Base-by-base conservation (phyloP, 441 rosid genomes). In the Monsonia emarginata region DNA sequence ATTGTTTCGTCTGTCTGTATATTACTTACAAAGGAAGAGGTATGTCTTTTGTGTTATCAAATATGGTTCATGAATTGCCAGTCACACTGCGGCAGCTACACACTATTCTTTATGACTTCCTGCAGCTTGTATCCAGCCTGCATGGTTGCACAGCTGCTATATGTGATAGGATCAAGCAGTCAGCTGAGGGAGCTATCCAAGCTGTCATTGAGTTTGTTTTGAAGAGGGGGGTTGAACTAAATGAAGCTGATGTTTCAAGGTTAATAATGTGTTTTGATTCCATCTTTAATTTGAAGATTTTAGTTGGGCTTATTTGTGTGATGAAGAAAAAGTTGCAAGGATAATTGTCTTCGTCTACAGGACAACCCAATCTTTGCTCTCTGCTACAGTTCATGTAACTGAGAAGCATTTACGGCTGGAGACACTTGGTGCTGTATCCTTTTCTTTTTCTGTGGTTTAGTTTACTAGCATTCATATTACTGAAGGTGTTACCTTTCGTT, bases 161-260 rank as follows among this genome's bases (percentile, higher is more conserved):
- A 76, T 89, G 99, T 69, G 97, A 95, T 78, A 86, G 79, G 82
- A 74, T 86, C 77, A 91, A 83, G 79, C 97, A 83, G 73, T 87
- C 99, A 57, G 96, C 98, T 66, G 99, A 95, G 84, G 99, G 99
- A 72, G 85, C 95, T 66, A 88, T 89, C 66, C 95, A 88, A 83
- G 97, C 99, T 42, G 90, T 95, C 77, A 80, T 79, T 77, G 98
- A 95, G 79, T 91, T 95, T 77, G 93, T 89, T 46, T 77, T 84
- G 34, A 88, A 81, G 77, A 84, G 98, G 73, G 97, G 97, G 69
- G 75, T 72, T 77, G 93, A 87, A 78, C 85, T 95, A 71, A 88
- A 80, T 65, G 95, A 86, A 75, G 76, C 74, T 67, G 90, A 95
- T 72, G 67, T 95, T 72, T 81, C 93, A 69, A 91, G 98, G 99